Base-by-base conservation (phyloP, 2,329 filamentous ascomycete genomes). In the Pseudogymnoascus sp. region DNA sequence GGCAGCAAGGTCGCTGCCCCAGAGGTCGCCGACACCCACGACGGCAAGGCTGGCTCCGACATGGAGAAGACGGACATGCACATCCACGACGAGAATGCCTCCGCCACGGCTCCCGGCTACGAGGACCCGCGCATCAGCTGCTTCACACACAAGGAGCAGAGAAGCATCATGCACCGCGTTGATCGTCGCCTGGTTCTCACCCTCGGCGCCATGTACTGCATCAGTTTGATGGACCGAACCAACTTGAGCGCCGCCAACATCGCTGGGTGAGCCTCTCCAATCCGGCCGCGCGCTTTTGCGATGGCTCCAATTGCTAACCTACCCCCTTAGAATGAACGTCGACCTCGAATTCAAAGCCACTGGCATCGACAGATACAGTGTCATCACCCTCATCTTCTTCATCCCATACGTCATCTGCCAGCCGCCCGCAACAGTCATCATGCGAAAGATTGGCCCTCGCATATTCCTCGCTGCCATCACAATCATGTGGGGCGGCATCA, bases 141-240 rank as follows among this genome's bases (percentile, higher is more conserved):
- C 62, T 86, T 87, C 74, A 80, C 83, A 0, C 79, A 79, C 0
- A 75, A 79, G 17, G 87, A 93, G 74, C 83, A 89, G 76, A 83
- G 78, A 71, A 81, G 77, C 44, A 89, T 93, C 69, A 84, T 91
- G 44, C 79, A 82, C 63, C 83, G 84, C n/a, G 79, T 93, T 68
- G 90, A 95, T 74, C 77, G 81, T 31, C 83, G 86, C 2, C 77
- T 89, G 7, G 82, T 88, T 50, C 72, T 82, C 4, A 86, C 82
- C 1, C 82, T 84, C 4, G 86, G 86, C 23, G 71, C 81, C 67
- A 82, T 90, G 78, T 92, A 92, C 74, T 91, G 88, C 72, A 80
- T 91, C 68, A 87, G 83, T 66, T 77, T 93, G 63, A 89, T 92
- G 84, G 90, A 93, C 72, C 80, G 90, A 26, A 90, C 87, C 3